Conservation (phyloP, 345 rosid species). For the Gossypium sturtianum region DNA sequence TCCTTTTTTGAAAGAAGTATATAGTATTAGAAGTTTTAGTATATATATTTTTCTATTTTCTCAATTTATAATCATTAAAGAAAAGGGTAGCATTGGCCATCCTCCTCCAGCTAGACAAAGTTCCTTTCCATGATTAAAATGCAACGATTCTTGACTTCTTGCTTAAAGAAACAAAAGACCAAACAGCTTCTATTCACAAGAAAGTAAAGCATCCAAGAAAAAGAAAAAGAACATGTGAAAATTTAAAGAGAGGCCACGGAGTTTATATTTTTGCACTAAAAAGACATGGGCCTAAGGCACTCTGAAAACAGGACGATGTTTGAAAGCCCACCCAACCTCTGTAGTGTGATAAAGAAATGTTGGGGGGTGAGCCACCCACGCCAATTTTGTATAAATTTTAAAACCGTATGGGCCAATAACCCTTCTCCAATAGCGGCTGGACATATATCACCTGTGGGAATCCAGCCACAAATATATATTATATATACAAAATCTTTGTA, state of each 20-base stretch:
- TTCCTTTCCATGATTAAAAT: background rate
- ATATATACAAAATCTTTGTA: no score
- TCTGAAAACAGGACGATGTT: background rate
- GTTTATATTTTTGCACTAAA: background rate
- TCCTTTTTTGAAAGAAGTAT: no score
- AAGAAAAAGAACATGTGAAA: background rate
- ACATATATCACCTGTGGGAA: background rate
- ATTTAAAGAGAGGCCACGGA: background rate
- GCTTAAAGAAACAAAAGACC: background rate
- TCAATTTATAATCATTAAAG: background rate
- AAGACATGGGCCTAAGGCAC: no score
- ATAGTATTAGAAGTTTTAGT: no score
- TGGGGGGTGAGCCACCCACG: no score
- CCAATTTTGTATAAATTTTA: background rate
- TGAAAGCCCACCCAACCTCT: background rate
- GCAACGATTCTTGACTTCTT: background rate
- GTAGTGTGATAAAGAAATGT: no score
- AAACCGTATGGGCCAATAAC: background rate
- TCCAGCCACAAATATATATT: no score
- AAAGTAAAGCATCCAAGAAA: background rate
- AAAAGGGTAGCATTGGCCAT: background rate
- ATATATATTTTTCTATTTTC: background rate
- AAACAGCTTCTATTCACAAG: background rate
- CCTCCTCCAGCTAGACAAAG: background rate
- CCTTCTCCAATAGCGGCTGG: background rate